These are phyloP conservation scores for Phytophthora hibernalis DNA, from an alignment of 352 stramenopile species.

Conservation along the genomic window DNA sequence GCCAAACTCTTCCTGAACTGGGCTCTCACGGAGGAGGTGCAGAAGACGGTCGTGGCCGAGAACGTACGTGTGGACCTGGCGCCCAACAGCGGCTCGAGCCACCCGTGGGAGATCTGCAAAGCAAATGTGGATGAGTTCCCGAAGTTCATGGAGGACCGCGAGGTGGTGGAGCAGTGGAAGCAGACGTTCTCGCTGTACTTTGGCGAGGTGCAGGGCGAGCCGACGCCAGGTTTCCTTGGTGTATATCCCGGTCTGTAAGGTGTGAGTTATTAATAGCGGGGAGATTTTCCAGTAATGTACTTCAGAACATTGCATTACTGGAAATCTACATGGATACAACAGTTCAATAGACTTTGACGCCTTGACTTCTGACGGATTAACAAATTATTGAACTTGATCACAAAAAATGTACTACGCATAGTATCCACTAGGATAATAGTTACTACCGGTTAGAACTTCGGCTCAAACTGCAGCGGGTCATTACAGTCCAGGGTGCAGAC, in stretches of 20 bases:
- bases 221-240: conserved; percentile 44
- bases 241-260: conserved; percentile 47
- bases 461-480: not conserved
- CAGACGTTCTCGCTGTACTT: conserved; percentile 64
- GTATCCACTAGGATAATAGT: no score
- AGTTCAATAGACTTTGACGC: not conserved
- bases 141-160: conserved; percentile 60
- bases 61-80: conserved; percentile 50
- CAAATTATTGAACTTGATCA: no score
- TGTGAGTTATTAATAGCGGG: no score
- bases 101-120: conserved; percentile 45
- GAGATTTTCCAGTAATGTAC: not conserved
- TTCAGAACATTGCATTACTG: no score
- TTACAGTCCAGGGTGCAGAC: conserved; percentile 48
- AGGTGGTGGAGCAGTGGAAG: conserved; percentile 45
- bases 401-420: no score
- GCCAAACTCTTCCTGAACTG: conserved; percentile 73
- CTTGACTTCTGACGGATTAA: not conserved
- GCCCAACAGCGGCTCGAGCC: conserved; percentile 32
- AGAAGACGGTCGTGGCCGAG: conserved; percentile 36
- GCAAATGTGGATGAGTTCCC: conserved; percentile 45
- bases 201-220: conserved; percentile 54
- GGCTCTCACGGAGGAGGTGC: conserved; percentile 43
- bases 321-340: no score
- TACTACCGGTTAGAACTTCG: no score